Conservation (phyloP, 441 rosid species). For the Populus tomentosa region DNA sequence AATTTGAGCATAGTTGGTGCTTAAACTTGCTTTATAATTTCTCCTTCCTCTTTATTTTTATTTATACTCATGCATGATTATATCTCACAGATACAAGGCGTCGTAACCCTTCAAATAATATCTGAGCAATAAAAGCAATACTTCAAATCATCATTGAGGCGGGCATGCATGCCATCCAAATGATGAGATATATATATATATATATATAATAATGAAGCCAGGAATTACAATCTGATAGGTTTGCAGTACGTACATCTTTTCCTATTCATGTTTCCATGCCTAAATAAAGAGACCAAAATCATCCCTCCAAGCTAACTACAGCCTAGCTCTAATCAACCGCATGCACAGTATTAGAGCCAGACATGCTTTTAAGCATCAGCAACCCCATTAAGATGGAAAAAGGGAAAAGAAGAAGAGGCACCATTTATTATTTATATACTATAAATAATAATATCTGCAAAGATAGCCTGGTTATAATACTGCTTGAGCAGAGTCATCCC, state of each 20-base stretch:
- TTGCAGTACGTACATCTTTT: neutral
- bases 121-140: neutral
- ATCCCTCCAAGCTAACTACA: neutral
- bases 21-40: neutral
- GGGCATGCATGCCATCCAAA: constrained; percentile 1
- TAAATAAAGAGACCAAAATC: too few species aligned
- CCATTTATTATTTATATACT: neutral
- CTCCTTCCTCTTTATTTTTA: neutral
- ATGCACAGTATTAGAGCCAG: constrained; percentile 1
- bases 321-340: neutral
- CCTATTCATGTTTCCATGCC: neutral
- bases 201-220: constrained; percentile 5
- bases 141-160: too few species aligned
- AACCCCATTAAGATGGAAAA: neutral
- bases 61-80: too few species aligned
- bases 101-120: neutral
- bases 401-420: neutral
- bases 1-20: neutral
- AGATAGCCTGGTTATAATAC: neutral
- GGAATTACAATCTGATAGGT: neutral
- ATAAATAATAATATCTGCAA: neutral
- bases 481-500: neutral
- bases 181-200: neutral
- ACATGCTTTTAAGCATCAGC: neutral
- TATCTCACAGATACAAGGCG: neutral